Evolutionary conservation across 1,284 basidiomycete genomes (phyloP).

Genomic region (Leccinum pachyderme): DNA sequence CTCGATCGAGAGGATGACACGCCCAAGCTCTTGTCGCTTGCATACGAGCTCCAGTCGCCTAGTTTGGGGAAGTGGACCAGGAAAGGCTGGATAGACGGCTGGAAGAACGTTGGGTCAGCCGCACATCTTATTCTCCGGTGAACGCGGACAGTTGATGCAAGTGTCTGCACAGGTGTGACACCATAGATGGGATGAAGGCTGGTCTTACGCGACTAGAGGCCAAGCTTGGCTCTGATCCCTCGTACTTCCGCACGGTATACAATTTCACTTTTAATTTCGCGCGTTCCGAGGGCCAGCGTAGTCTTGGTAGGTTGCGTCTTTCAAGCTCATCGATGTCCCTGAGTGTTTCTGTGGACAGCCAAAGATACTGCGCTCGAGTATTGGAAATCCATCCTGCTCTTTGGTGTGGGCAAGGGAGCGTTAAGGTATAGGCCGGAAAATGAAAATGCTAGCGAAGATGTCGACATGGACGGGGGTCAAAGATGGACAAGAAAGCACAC

Average conservation of each 20-base stretch:
- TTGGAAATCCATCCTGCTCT: slow-evolving; percentile 83
- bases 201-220: slow-evolving; percentile 58
- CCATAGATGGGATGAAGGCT: slow-evolving; percentile 64
- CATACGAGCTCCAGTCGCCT: slow-evolving; percentile 74
- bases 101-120: slow-evolving; percentile 66
- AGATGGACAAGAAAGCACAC: slow-evolving; percentile 72
- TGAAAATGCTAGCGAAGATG: slow-evolving; percentile 45
- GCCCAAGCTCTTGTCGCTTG: slow-evolving; percentile 67
- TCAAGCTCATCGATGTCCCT: slow-evolving; percentile 8
- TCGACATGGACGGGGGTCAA: slow-evolving; percentile 39
- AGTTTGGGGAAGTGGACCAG: slow-evolving; percentile 74
- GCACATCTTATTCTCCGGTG: background rate
- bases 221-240: slow-evolving; percentile 65
- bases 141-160: slow-evolving; percentile 7
- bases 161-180: slow-evolving; percentile 59
- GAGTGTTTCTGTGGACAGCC: slow-evolving; percentile 37
- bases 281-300: slow-evolving; percentile 72
- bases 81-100: slow-evolving; percentile 79
- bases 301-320: slow-evolving; percentile 50
- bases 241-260: slow-evolving; percentile 87
- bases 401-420: slow-evolving; percentile 73
- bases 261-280: slow-evolving; percentile 87
- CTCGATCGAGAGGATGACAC: slow-evolving; percentile 71
- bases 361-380: slow-evolving; percentile 78
- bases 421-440: slow-evolving; percentile 49